phyloP scores from a whole-genome alignment of 495 filamentous ascomycete species.

The Penicillium simplicissimum region DNA sequence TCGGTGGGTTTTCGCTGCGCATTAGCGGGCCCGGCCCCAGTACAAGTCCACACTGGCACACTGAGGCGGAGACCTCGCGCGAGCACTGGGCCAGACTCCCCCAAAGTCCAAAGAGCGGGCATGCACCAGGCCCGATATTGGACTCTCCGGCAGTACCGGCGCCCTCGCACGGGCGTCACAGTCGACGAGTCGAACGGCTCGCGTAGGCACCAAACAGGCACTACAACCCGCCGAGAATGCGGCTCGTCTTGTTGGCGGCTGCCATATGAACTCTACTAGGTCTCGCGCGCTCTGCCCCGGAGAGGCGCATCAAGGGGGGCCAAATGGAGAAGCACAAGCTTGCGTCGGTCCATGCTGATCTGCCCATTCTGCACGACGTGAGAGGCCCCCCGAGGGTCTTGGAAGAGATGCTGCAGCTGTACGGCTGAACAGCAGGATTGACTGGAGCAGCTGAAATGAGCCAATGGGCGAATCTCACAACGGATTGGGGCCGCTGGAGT shows the following conservation, averaged over 20 bases:
- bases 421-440: background rate
- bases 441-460: conserved; percentile 8
- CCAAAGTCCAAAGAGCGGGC: conserved; percentile 5
- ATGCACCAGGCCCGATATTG: conserved; percentile 2
- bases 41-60: conserved; percentile 1
- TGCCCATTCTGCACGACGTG: conserved; percentile 8
- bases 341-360: background rate
- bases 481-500: conserved; percentile 7
- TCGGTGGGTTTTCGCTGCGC: conserved; percentile 1
- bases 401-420: background rate
- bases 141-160: conserved; percentile 4
- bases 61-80: conserved; percentile 13
- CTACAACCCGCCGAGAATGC: background rate
- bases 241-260: conserved; percentile 5
- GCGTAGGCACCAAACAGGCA: background rate
- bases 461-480: conserved; percentile 16
- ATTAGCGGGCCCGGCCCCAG: conserved; percentile 18
- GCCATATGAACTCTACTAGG: background rate
- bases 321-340: conserved; percentile 2
- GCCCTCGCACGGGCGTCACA: conserved; percentile 8
- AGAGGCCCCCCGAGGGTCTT: background rate
- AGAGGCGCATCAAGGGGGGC: background rate
- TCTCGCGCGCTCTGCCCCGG: background rate
- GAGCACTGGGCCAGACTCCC: conserved; percentile 10
- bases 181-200: conserved; percentile 12